Percentiles rank a stretch among this genome's conserved stretches.
phyloP scores from a whole-genome alignment of 208 protist genomes.

The Leishmania major region DNA sequence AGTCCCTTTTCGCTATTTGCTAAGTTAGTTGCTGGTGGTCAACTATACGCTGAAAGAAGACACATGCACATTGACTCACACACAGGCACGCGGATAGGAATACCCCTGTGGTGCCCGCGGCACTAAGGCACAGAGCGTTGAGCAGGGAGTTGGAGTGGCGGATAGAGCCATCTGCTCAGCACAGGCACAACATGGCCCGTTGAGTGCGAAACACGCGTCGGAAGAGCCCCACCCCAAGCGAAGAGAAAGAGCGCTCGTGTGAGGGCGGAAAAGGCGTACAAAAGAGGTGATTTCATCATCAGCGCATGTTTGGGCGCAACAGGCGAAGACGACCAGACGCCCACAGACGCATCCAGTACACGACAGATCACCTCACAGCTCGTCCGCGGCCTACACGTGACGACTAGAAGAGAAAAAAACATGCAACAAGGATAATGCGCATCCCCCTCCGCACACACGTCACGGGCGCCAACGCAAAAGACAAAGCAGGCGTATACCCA shows the following conservation, averaged over 20 bases:
- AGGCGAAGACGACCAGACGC: background rate
- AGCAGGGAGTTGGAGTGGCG: background rate
- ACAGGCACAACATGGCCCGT: background rate
- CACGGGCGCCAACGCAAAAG: background rate
- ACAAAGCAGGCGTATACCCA: background rate
- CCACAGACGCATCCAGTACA: background rate
- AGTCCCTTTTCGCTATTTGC: background rate
- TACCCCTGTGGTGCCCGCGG: too few species aligned
- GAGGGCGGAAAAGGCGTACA: too few species aligned
- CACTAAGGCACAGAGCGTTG: background rate
- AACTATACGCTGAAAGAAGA: background rate
- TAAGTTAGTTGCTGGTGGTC: background rate
- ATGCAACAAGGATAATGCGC: background rate
- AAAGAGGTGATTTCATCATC: background rate
- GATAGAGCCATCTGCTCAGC: background rate
- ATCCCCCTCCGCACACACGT: background rate
- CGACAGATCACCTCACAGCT: background rate
- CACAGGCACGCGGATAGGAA: conserved; percentile 1
- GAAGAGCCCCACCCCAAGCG: background rate
- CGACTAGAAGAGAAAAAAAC: background rate
- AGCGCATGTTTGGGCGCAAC: background rate
- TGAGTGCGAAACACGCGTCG: background rate
- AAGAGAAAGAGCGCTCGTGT: background rate
- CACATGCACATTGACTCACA: conserved; percentile 1
- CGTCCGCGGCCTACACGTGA: background rate